Evolutionary conservation across 345 rosid genomes (phyloP), one percentile per base, ranked within the genome.

Genomic region (Microthlaspi erraticum): DNA sequence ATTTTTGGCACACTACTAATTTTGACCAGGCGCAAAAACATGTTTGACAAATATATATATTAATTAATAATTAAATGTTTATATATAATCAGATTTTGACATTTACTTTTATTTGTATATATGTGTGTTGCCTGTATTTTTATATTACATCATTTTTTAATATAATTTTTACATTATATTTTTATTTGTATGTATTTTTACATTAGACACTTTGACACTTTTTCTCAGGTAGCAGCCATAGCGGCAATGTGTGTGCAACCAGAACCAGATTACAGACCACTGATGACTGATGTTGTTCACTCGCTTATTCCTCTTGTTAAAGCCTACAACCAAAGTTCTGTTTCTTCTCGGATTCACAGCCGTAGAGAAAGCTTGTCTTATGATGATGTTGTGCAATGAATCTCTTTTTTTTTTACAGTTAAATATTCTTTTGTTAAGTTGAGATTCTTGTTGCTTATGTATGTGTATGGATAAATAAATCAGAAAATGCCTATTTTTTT

Each of bases 281-380:
- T 93, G 41, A 93, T 93, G 90, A 87, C 87, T n/a, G 97, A 93
- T 66, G 90, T 93, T n/a, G 98, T 87, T 23, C 98, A 93, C 76
- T 93, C 98, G 9, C 79, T 93, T 5, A 69, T 93, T 66, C 98
- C 98, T 42, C 55, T 93, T 39, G 87, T 82, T 37, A 93, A 85
- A 83, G 82, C 85, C 73, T 59, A 43, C 59, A 79, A 77, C 54
- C 70, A 77, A 62, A 53, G 75, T 8, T 33, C 66, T 57, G 70
- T 68, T 4, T 82, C 83, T 37, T 65, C 80, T 59, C 64, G 73
- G 44, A 8, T 72, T 55, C 70, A 38, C 10, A 62, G 70, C 20
- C 70, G 70, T 23, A 64, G 70, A 53, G 55, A 63, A 44, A 72
- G 70, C 33, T 34, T 72, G 56, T 61, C 69, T 1, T 61, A 3